A percentile compares a stretch with the other conserved stretches of the same genome.
Evolutionary conservation across 2,329 filamentous ascomycete genomes (phyloP).

Genomic region (Sporothrix euskadiensis): DNA sequence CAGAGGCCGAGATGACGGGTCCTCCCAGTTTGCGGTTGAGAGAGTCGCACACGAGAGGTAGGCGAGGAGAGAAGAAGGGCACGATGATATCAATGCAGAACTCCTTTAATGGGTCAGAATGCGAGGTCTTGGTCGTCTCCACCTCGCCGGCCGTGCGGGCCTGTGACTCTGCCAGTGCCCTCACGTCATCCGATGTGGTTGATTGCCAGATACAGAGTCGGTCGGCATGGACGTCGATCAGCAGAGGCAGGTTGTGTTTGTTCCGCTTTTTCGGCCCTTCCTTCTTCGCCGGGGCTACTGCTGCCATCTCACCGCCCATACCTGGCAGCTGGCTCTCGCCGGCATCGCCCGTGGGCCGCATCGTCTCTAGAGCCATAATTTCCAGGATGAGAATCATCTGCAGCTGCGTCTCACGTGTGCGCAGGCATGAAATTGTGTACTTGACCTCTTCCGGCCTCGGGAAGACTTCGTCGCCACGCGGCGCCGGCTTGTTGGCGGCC

Average conservation of each 20-base stretch:
- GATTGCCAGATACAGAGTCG: conserved; percentile 83
- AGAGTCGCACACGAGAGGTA: conserved; percentile 69
- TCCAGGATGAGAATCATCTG: conserved; percentile 80
- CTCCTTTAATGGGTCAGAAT: conserved; percentile 66
- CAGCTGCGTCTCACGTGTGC: conserved; percentile 74
- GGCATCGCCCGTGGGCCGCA: conserved; percentile 43
- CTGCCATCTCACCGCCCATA: conserved; percentile 42
- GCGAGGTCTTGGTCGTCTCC: conserved; percentile 44
- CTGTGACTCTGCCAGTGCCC: conserved; percentile 53
- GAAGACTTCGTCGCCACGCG: conserved; percentile 49
- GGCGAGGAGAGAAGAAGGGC: conserved; percentile 75
- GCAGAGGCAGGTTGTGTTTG: conserved; percentile 63
- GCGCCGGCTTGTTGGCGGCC: conserved; percentile 56
- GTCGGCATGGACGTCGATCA: conserved; percentile 74
- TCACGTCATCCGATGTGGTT: conserved; percentile 62
- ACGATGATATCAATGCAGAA: conserved; percentile 81
- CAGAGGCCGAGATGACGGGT: conserved; percentile 59
- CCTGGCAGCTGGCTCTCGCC: conserved; percentile 52
- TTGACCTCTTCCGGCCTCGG: conserved; percentile 57
- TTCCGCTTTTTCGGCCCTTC: conserved; percentile 55
- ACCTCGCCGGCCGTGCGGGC: conserved; percentile 36
- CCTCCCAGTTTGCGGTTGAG: conserved; percentile 78
- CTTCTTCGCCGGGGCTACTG: conserved; percentile 38
- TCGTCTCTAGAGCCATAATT: conserved; percentile 66
- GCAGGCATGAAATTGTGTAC: conserved; percentile 63